A percentile compares a stretch with the other conserved stretches of the same genome.
Evolutionary conservation across 1,284 basidiomycete species (phyloP).

Genomic region (Cryptococcus sp.): DNA sequence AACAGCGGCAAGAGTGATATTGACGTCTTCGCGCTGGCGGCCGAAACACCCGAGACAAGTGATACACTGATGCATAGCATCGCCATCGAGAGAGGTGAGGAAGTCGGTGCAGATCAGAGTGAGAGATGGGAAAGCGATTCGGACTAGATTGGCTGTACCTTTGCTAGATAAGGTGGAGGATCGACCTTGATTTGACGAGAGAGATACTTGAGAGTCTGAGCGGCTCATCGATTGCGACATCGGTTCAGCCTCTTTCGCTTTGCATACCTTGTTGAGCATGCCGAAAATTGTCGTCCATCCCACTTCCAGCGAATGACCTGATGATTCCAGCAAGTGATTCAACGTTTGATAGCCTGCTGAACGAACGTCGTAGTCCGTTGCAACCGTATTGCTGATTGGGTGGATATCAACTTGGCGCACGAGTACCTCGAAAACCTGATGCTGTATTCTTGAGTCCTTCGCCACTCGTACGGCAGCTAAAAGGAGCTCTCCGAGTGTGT

Average conservation of each 20-base stretch:
- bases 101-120: slow-evolving; percentile 90
- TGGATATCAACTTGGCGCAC: slow-evolving; percentile 68
- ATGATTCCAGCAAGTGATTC: slow-evolving; percentile 83
- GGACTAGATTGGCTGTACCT: slow-evolving; percentile 50
- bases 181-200: slow-evolving; percentile 15
- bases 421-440: slow-evolving; percentile 78
- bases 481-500: slow-evolving; percentile 78
- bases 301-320: slow-evolving; percentile 82
- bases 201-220: slow-evolving; percentile 12
- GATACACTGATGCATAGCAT: slow-evolving; percentile 84
- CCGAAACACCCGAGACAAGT: slow-evolving; percentile 87
- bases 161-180: slow-evolving; percentile 25
- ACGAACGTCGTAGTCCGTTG: slow-evolving; percentile 68
- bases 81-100: slow-evolving; percentile 73
- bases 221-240: slow-evolving; percentile 7
- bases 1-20: slow-evolving; percentile 89
- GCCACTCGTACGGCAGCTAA: slow-evolving; percentile 65
- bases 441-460: slow-evolving; percentile 65
- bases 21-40: slow-evolving; percentile 82
- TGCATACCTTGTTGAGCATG: slow-evolving; percentile 81
- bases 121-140: slow-evolving; percentile 87
- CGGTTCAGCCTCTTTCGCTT: slow-evolving; percentile 11
- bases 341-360: slow-evolving; percentile 84
- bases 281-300: slow-evolving; percentile 94
- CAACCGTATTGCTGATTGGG: slow-evolving; percentile 39